Evolutionary conservation across 352 stramenopile species (phyloP).

Genomic region (Pythium aphanidermatum): DNA sequence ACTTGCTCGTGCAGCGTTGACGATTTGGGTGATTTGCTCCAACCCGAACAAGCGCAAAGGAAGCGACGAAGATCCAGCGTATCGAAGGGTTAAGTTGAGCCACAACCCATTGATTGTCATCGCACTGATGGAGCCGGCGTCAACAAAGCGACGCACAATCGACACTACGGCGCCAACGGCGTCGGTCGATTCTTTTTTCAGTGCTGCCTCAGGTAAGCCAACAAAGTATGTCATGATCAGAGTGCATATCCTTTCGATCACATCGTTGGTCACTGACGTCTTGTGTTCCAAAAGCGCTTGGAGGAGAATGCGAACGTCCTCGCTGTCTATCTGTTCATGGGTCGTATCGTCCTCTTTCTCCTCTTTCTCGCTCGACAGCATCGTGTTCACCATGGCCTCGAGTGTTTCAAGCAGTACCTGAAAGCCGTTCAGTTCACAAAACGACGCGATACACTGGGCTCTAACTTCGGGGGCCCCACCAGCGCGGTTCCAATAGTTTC

Average conservation of each 20-base stretch:
- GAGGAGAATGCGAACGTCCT: conserved; percentile 75
- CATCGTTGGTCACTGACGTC: conserved; percentile 49
- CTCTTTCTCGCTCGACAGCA: conserved; percentile 26
- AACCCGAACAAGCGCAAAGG: conserved; percentile 93
- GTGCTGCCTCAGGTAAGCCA: conserved; percentile 60
- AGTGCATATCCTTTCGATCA: conserved; percentile 62
- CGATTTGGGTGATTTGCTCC: conserved; percentile 92
- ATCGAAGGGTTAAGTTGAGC: conserved; percentile 77
- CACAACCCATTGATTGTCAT: conserved; percentile 66
- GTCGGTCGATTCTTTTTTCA: conserved; percentile 86
- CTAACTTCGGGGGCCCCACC: conserved; percentile 75
- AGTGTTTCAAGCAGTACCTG: conserved; percentile 63
- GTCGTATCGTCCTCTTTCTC: not conserved
- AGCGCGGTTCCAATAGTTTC: conserved; percentile 87
- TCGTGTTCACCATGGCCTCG: conserved; percentile 55
- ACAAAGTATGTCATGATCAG: conserved; percentile 83
- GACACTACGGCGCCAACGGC: conserved; percentile 70
- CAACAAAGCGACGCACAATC: conserved; percentile 75
- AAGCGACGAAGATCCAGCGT: conserved; percentile 89
- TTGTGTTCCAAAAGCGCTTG: conserved; percentile 77
- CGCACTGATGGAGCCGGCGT: conserved; percentile 43
- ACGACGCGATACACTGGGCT: conserved; percentile 73
- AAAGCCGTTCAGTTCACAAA: conserved; percentile 81
- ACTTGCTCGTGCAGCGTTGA: conserved; percentile 79
- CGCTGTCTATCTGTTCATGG: conserved; percentile 46